Base-by-base conservation (phyloP, 768 basidiomycete genomes). In the Suillus alpinus region DNA sequence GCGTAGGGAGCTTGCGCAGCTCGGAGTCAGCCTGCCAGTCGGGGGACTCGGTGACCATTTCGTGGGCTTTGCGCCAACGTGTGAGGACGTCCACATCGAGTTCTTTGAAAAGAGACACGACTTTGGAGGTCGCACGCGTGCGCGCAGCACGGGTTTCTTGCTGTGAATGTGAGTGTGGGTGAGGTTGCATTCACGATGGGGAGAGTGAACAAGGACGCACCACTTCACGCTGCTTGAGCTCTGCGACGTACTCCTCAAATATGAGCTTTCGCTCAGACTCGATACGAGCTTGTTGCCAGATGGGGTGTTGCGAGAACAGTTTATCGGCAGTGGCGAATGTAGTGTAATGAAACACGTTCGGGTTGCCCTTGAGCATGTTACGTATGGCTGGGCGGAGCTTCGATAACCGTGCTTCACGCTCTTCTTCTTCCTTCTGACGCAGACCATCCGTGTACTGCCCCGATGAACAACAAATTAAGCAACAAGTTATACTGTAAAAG, bases 21-120 rank as follows among this genome's bases (percentile, higher is more conserved):
- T 94, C 91, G 0, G 79, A 66, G 67, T 98, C 94, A 31, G 76
- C 73, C 49, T 81, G 83, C 89, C 91, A 99, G 50, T 89, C 89
- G 0, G 87, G 83, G 2, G 93, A 92, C 20, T 88, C 86, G 9
- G 85, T 68, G 41, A 99, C 83, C 64, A 90, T 79, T 18, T 85
- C 81, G 65, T 92, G 89, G 0, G 95, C 94, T 60, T 85, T 83
- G 55, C 91, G 83, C 95, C 96, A 99, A 23, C 93, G 87, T 0
- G 94, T 95, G n/a, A 92, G 81, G 51, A 98, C 94, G 68, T 95
- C 93, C 18, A 98, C 91, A 56, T 90, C 85, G 47, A 98, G 84
- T 40, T 87, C 79, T 68, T 94, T 93, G 81, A 98, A 92, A 32
- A 98, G 80, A 0, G 82, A 75, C 12, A 94, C 88, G 52, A 99